Percentiles rank a stretch among this genome's conserved stretches.
These are phyloP conservation scores for Umbilicaria muhlenbergii DNA, from an alignment of 495 filamentous ascomycete species.

Conservation along the genomic window DNA sequence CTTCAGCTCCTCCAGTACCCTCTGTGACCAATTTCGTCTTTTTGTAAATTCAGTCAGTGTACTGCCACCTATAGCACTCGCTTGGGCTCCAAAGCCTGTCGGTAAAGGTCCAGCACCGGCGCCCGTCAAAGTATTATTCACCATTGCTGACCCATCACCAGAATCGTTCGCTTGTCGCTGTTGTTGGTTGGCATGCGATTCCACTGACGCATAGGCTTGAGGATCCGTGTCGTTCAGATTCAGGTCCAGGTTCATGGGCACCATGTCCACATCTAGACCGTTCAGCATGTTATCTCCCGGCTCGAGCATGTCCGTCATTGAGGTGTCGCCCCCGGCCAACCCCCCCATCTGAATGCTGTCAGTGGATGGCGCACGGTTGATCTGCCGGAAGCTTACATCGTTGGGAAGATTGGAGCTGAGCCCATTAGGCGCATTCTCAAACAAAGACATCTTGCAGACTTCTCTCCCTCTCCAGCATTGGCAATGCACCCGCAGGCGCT, in stretches of 20 bases:
- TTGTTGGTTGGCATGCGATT: constrained; percentile 7
- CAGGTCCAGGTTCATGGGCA: constrained; percentile 19
- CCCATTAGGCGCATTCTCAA: constrained; percentile 9
- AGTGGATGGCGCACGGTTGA: neutral
- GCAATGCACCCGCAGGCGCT: no score
- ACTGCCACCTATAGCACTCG: constrained; percentile 34
- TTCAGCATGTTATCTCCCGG: constrained; percentile 16
- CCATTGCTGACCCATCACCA: constrained; percentile 4
- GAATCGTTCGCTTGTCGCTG: constrained; percentile 8
- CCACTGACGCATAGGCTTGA: constrained; percentile 8
- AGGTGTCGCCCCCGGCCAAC: constrained; percentile 13
- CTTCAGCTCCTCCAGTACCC: constrained; percentile 76
- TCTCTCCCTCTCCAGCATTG: no score
- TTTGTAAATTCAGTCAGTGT: constrained; percentile 71
- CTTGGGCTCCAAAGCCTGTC: constrained; percentile 36
- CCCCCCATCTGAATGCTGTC: constrained; percentile 8
- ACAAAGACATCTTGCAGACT: constrained; percentile 8
- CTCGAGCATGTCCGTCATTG: constrained; percentile 25
- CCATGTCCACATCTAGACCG: constrained; percentile 16
- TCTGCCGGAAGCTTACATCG: neutral
- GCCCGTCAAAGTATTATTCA: constrained; percentile 22
- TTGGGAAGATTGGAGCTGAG: constrained; percentile 7
- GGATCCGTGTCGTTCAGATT: constrained; percentile 10
- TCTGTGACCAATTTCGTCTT: constrained; percentile 75
- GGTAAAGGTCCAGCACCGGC: constrained; percentile 40